Base-by-base conservation (phyloP, 257 asterid genomes). In the Linaria vulgaris region DNA sequence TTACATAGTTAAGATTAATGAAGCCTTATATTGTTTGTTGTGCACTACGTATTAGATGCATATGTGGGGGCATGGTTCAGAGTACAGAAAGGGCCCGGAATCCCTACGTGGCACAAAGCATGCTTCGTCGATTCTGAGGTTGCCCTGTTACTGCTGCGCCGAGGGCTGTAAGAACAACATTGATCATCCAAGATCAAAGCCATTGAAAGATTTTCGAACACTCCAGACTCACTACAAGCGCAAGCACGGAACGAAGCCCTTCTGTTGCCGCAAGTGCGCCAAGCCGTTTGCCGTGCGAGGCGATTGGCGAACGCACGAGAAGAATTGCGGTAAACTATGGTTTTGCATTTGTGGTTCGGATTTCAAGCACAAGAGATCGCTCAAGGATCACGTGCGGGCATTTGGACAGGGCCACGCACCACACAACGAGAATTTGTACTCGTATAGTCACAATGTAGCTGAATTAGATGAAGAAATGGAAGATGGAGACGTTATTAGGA, bases 61-160 rank as follows among this genome's bases (percentile, higher is more conserved):
- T 52, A 89, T 89, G 96, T 86, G 96, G 96, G 96, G 96, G 55
- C 96, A 86, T 39, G 96, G 96, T 51, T 89, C 95, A 23, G 87
- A 86, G 53, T 89, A 86, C 78, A 63, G 96, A 64, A 89, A 82
- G 69, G 96, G 96, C n/a, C 88, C 94, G 19, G 96, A 89, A 11
- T 89, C 95, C 12, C 83, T 89, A 3, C 74, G 86, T n/a, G 97
- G 95, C 39, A 81, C 94, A 25, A 87, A 83, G 52, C 78, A 85
- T n/a, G 78, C 94, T 0, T 76, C 96, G 5, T 71, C 94, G 0
- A 79, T 84, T 49, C 78, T 80, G 9, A 76, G 94, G 57, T 57
- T 91, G 8, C 94, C 97, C 3, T 91, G 97, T 69, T 91, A 85
- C 59, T 91, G 97, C 71, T 88, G 96, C 75, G 88, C 90, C 0